These are phyloP conservation scores for Starmerella potacharoeniae DNA, from an alignment of 805 yeast species.

Conservation along the genomic window DNA sequence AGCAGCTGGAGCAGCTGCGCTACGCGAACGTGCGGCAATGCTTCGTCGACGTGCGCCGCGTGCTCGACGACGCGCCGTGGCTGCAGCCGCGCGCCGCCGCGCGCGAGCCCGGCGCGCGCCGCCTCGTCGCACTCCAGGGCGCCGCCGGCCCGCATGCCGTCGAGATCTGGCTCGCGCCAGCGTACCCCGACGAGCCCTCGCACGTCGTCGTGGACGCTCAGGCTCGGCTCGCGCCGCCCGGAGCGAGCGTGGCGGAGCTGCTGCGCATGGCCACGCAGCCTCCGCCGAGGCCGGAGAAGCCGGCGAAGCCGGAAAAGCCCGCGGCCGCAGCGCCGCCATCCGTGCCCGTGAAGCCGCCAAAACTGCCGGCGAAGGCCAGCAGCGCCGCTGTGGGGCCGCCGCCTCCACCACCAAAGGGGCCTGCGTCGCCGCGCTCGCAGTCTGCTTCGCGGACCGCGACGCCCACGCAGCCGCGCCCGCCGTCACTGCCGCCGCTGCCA, in stretches of 20 bases:
- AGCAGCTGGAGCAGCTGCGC: conserved; percentile 43
- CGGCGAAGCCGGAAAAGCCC: background rate
- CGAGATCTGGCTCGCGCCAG: background rate
- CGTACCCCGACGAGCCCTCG: background rate
- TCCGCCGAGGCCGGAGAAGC: background rate
- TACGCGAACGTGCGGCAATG: conserved; percentile 47
- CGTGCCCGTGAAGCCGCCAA: background rate
- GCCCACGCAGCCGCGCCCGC: too few relatives aligned
- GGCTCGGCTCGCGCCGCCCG: background rate
- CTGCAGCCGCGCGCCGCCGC: conserved; percentile 62
- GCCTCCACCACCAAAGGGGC: too few relatives aligned
- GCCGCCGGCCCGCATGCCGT: background rate
- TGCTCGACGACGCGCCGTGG: conserved; percentile 40
- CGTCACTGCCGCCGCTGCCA: too few relatives aligned
- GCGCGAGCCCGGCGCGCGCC: conserved; percentile 36
- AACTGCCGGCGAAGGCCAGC: background rate
- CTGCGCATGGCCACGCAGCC: background rate
- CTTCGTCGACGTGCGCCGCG: conserved; percentile 51
- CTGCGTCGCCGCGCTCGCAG: too few relatives aligned
- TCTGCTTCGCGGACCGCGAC: too few relatives aligned
- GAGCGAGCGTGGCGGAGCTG: background rate
- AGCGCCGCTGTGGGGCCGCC: background rate
- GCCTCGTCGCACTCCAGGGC: background rate
- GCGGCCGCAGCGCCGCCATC: too few relatives aligned
- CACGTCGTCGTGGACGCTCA: background rate